Evolutionary conservation across 2,329 filamentous ascomycete species (phyloP).

Genomic region (Aspergillus uvarum): DNA sequence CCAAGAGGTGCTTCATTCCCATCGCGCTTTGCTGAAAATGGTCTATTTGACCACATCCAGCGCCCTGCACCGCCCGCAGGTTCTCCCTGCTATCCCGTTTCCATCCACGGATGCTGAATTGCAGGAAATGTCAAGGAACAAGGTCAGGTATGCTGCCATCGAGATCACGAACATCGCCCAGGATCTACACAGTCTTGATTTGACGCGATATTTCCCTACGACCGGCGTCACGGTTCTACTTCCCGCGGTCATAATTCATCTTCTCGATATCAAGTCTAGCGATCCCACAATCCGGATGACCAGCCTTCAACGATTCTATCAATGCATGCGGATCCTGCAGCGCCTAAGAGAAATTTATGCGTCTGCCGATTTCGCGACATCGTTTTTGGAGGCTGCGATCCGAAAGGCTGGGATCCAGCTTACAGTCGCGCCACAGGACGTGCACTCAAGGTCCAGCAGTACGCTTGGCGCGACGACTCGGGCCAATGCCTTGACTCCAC

Average conservation of each 20-base stretch:
- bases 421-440: constrained; percentile 45
- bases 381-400: constrained; percentile 88
- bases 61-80: constrained; percentile 86
- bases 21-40: constrained; percentile 87
- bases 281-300: constrained; percentile 68
- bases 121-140: constrained; percentile 77
- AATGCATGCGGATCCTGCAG: constrained; percentile 90
- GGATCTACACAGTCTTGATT: constrained; percentile 68
- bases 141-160: constrained; percentile 78
- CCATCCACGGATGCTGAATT: constrained; percentile 62
- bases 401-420: constrained; percentile 80
- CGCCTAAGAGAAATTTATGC: constrained; percentile 85
- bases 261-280: constrained; percentile 86
- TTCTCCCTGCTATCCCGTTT: constrained; percentile 70
- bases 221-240: constrained; percentile 88
- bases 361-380: constrained; percentile 92
- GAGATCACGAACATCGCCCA: constrained; percentile 84
- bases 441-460: constrained; percentile 23
- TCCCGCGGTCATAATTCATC: constrained; percentile 89
- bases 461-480: constrained; percentile 25
- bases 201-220: constrained; percentile 80
- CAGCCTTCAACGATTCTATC: constrained; percentile 77
- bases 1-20: constrained; percentile 59
- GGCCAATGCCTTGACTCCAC: constrained; percentile 39
- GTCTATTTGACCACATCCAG: constrained; percentile 90